These are phyloP conservation scores for Plasmodium adleri DNA, from an alignment of 169 alveolate genomes.

Conservation along the genomic window DNA sequence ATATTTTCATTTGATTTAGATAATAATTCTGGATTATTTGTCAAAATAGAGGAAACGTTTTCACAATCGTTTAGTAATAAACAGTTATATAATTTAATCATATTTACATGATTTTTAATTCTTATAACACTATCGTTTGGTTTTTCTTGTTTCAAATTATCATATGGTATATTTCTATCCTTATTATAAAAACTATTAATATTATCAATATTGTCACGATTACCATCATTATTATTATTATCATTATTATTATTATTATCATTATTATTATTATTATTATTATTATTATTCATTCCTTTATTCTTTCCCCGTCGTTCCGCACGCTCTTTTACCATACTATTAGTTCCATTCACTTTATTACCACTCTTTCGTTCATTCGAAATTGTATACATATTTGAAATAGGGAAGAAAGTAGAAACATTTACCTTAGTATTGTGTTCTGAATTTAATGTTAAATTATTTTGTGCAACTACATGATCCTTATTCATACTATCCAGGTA, in stretches of 20 bases:
- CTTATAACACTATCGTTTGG: slow-evolving; percentile 27
- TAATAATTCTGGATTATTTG: slow-evolving; percentile 38
- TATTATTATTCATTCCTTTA: slow-evolving; percentile 8
- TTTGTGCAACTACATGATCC: too few species aligned
- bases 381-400: slow-evolving; percentile 6
- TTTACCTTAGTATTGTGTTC: background rate
- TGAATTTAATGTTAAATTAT: background rate
- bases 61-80: slow-evolving; percentile 56
- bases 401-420: background rate
- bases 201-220: too few species aligned
- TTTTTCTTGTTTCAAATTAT: slow-evolving; percentile 18
- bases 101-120: slow-evolving; percentile 39
- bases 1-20: slow-evolving; percentile 39
- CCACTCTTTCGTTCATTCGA: slow-evolving; percentile 20
- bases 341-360: slow-evolving; percentile 17
- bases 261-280: too few species aligned
- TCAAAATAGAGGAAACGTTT: slow-evolving; percentile 42
- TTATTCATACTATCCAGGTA: too few species aligned
- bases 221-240: background rate
- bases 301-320: background rate
- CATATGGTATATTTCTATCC: background rate
- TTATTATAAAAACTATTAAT: background rate
- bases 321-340: background rate
- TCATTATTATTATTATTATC: background rate
- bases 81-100: slow-evolving; percentile 65